phyloP scores from a whole-genome alignment of 495 filamentous ascomycete genomes.

The Daldinia caldariorum region DNA sequence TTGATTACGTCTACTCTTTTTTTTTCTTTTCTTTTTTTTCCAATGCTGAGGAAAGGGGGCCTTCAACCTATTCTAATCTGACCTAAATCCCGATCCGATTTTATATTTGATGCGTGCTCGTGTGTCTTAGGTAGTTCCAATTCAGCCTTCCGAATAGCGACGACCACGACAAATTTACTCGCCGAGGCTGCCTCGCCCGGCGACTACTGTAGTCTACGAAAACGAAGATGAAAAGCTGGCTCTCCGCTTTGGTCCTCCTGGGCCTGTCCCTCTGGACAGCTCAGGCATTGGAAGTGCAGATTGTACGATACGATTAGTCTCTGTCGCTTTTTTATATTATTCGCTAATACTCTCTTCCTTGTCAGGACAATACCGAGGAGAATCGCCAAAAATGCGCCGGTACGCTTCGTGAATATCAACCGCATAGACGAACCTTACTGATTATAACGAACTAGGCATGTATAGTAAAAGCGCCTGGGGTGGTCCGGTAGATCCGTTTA shows the following conservation, averaged over 20 bases:
- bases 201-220: slow-evolving; percentile 28
- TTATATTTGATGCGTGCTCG: not conserved
- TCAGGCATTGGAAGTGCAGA: slow-evolving; percentile 71
- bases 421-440: slow-evolving; percentile 21
- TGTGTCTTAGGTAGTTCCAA: slow-evolving; percentile 2
- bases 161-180: slow-evolving; percentile 34
- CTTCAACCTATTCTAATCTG: slow-evolving; percentile 10
- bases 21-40: not conserved
- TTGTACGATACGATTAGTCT: slow-evolving; percentile 41
- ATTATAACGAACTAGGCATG: slow-evolving; percentile 71
- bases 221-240: slow-evolving; percentile 55
- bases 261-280: slow-evolving; percentile 66
- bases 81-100: not conserved
- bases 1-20: slow-evolving; percentile 2
- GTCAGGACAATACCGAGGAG: slow-evolving; percentile 75
- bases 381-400: slow-evolving; percentile 85
- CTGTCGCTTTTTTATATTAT: slow-evolving; percentile 12
- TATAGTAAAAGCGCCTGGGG: slow-evolving; percentile 92
- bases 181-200: slow-evolving; percentile 48
- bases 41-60: slow-evolving; percentile 19
- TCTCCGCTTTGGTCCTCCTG: slow-evolving; percentile 50
- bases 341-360: slow-evolving; percentile 18
- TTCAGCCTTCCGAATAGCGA: slow-evolving; percentile 15
- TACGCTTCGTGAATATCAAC: slow-evolving; percentile 36
- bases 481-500: slow-evolving; percentile 86